Percentiles rank a stretch among this genome's conserved stretches.
These are phyloP conservation scores for Botrytis fabae DNA, from an alignment of 2,329 filamentous ascomycete genomes.

Conservation along the genomic window DNA sequence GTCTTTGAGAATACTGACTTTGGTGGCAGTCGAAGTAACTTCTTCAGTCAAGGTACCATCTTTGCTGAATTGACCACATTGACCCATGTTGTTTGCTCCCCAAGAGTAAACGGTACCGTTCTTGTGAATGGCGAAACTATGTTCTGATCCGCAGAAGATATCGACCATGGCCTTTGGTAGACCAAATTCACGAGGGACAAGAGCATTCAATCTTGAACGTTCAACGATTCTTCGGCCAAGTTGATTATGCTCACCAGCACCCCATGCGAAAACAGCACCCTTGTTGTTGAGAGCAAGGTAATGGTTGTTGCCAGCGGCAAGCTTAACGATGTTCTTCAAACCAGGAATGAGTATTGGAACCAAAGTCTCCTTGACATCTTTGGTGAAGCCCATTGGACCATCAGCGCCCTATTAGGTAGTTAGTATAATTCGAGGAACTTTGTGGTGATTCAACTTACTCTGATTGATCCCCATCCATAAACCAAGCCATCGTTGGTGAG, in stretches of 20 bases:
- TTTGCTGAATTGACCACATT: constrained; percentile 61
- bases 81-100: constrained; percentile 84
- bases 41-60: constrained; percentile 66
- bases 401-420: constrained; percentile 53
- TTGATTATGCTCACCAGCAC: constrained; percentile 62
- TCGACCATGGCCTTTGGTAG: constrained; percentile 25
- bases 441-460: constrained; percentile 47
- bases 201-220: constrained; percentile 29
- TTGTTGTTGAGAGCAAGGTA: constrained; percentile 57
- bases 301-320: constrained; percentile 58
- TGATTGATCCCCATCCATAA: constrained; percentile 83
- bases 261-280: constrained; percentile 64
- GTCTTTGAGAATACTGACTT: constrained; percentile 60
- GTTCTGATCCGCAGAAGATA: constrained; percentile 64
- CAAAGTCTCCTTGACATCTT: constrained; percentile 6
- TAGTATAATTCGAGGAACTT: constrained; percentile 1
- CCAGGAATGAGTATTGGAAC: constrained; percentile 53
- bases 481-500: constrained; percentile 74
- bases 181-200: constrained; percentile 28
- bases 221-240: constrained; percentile 52
- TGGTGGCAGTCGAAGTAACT: constrained; percentile 66
- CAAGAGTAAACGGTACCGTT: constrained; percentile 73
- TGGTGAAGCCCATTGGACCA: constrained; percentile 58
- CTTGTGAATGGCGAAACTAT: constrained; percentile 73
- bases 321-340: constrained; percentile 54